These are phyloP conservation scores for Alternaria longipes DNA, from an alignment of 2,329 filamentous ascomycete genomes.

Conservation along the genomic window DNA sequence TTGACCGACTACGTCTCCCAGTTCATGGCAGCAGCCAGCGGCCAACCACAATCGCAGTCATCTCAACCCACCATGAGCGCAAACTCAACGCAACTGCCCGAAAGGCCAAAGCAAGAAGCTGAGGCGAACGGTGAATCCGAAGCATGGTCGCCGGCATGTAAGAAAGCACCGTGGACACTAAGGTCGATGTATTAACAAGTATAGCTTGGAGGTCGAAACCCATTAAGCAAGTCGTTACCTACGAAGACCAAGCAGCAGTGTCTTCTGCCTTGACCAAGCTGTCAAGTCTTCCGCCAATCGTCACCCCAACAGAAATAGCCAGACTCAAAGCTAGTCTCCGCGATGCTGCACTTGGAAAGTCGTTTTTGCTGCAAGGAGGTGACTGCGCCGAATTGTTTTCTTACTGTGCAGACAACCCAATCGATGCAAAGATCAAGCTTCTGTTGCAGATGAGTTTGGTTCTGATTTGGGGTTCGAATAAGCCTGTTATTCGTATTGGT, in stretches of 20 bases:
- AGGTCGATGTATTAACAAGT: slow-evolving; percentile 19
- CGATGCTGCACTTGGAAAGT: slow-evolving; percentile 88
- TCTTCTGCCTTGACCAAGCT: slow-evolving; percentile 71
- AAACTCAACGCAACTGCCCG: slow-evolving; percentile 7
- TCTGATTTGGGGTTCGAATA: slow-evolving; percentile 84
- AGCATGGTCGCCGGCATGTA: slow-evolving; percentile 55
- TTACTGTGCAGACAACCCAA: slow-evolving; percentile 88
- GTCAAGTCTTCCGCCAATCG: slow-evolving; percentile 75
- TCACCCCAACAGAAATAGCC: slow-evolving; percentile 81
- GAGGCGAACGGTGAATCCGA: slow-evolving; percentile 12
- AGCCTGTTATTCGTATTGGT: slow-evolving; percentile 90
- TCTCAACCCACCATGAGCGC: not conserved
- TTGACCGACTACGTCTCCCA: slow-evolving; percentile 24
- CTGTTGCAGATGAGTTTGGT: slow-evolving; percentile 97
- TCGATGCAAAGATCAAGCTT: slow-evolving; percentile 96
- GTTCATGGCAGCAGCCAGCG: slow-evolving; percentile 15
- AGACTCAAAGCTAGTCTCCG: slow-evolving; percentile 79
- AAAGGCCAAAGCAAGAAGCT: slow-evolving; percentile 12
- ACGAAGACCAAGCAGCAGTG: slow-evolving; percentile 70
- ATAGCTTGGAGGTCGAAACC: slow-evolving; percentile 78
- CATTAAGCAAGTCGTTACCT: slow-evolving; percentile 78
- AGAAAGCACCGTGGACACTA: slow-evolving; percentile 2
- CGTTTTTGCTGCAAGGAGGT: slow-evolving; percentile 93
- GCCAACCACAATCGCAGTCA: slow-evolving; percentile 6
- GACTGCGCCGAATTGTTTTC: slow-evolving; percentile 98